These are phyloP conservation scores for Colletotrichum ledebouriae DNA, from an alignment of 2,329 filamentous ascomycete genomes.

Conservation along the genomic window DNA sequence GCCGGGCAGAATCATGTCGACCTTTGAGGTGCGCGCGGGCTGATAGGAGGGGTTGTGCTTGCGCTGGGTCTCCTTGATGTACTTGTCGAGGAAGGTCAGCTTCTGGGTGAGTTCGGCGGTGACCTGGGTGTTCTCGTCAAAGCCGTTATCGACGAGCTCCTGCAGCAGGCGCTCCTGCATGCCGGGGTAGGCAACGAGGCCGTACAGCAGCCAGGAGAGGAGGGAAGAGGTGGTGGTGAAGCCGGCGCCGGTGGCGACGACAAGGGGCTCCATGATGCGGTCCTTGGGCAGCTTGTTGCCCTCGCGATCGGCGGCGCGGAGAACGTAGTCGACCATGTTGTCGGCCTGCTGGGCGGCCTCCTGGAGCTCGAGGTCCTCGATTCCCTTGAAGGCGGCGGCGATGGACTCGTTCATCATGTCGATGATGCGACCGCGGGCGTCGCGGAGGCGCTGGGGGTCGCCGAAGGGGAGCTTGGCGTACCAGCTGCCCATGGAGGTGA, in stretches of 20 bases:
- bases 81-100: conserved; percentile 67
- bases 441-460: conserved; percentile 60
- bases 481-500: conserved; percentile 67
- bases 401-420: conserved; percentile 56
- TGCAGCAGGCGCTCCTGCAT: conserved; percentile 70
- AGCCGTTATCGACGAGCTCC: conserved; percentile 66
- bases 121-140: conserved; percentile 58
- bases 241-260: conserved; percentile 69
- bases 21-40: conserved; percentile 68
- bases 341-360: conserved; percentile 64
- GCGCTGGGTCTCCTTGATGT: conserved; percentile 72
- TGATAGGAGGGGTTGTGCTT: conserved; percentile 73
- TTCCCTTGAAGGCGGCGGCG: conserved; percentile 53
- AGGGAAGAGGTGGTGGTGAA: conserved; percentile 72
- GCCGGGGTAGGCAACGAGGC: conserved; percentile 64
- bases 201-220: conserved; percentile 70
- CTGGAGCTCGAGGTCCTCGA: conserved; percentile 57
- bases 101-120: conserved; percentile 62
- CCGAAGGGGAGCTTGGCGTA: conserved; percentile 70
- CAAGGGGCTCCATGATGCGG: conserved; percentile 55
- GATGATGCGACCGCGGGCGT: conserved; percentile 51
- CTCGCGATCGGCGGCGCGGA: conserved; percentile 66
- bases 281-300: conserved; percentile 66
- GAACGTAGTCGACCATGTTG: conserved; percentile 63
- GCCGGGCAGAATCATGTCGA: conserved; percentile 69